Conservation (phyloP, 2,329 filamentous ascomycete species). For the Aplosporella prunicola region DNA sequence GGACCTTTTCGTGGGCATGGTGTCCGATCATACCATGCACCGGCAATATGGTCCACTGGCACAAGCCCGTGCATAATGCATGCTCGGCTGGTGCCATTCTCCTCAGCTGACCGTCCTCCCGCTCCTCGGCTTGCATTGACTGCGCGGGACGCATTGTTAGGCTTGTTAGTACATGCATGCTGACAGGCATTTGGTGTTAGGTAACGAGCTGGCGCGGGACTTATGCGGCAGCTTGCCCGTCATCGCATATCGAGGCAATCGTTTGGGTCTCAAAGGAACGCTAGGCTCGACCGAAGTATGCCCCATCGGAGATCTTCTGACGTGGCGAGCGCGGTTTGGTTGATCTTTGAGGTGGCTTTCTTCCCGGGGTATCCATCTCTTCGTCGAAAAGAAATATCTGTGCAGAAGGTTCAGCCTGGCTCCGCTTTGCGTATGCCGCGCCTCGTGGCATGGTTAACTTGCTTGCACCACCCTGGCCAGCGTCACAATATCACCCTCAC, state of each 20-base stretch:
- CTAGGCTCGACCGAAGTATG: conserved; percentile 39
- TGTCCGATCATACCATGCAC: conserved; percentile 28
- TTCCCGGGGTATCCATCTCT: conserved; percentile 29
- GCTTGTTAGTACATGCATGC: conserved; percentile 30
- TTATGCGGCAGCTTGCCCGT: conserved; percentile 34
- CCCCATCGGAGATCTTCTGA: conserved; percentile 44
- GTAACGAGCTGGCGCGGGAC: conserved; percentile 33
- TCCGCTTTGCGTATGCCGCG: conserved; percentile 21
- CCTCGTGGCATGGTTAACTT: conserved; percentile 17
- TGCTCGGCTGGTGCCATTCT: conserved; percentile 22
- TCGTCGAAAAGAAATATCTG: conserved; percentile 22
- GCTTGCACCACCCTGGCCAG: conserved; percentile 16
- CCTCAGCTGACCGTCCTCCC: conserved; percentile 32
- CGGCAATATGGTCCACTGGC: conserved; percentile 26
- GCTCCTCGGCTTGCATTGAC: conserved; percentile 29
- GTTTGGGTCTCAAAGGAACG: conserved; percentile 32
- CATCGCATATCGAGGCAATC: conserved; percentile 36
- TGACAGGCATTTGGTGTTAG: conserved; percentile 33
- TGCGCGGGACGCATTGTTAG: conserved; percentile 32
- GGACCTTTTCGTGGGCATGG: conserved; percentile 23
- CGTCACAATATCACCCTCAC: conserved; percentile 21
- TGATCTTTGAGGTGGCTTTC: conserved; percentile 28
- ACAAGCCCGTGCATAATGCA: conserved; percentile 30
- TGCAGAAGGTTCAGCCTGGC: conserved; percentile 20
- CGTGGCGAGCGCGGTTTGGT: conserved; percentile 41